Conservation (phyloP, 1,284 basidiomycete species). For the Porodaedalea pini region DNA sequence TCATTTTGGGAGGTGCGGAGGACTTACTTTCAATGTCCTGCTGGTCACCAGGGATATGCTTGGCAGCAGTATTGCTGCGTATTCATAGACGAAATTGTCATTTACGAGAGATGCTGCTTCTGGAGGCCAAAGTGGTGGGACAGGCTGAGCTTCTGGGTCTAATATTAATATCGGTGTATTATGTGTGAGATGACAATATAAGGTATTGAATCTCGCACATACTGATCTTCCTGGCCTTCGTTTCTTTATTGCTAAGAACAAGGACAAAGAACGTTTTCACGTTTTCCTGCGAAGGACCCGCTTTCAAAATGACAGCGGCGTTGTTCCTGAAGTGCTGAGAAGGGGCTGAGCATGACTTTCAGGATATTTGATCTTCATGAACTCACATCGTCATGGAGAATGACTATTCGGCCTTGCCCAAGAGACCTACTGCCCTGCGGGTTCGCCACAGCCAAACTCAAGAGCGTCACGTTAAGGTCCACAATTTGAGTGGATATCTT, state of each 20-base stretch:
- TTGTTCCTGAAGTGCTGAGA: constrained; percentile 77
- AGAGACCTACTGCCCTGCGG: constrained; percentile 71
- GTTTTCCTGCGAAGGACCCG: constrained; percentile 55
- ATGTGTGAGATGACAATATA: too few species aligned
- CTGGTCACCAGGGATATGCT: constrained; percentile 79
- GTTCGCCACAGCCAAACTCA: constrained; percentile 62
- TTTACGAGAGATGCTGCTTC: constrained; percentile 40
- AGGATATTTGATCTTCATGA: not conserved
- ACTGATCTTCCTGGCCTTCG: constrained; percentile 59
- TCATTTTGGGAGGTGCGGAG: constrained; percentile 6
- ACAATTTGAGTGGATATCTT: constrained; percentile 69
- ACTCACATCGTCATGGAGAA: constrained; percentile 80
- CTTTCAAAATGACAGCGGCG: constrained; percentile 75
- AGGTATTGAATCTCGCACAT: constrained; percentile 19
- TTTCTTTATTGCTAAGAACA: constrained; percentile 67
- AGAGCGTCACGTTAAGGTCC: constrained; percentile 61
- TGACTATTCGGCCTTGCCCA: constrained; percentile 72
- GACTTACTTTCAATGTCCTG: constrained; percentile 65
- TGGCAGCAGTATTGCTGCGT: constrained; percentile 63
- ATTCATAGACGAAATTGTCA: constrained; percentile 64
- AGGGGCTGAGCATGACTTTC: constrained; percentile 1
- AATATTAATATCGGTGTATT: too few species aligned
- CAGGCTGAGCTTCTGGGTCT: constrained; percentile 61
- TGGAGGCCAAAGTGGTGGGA: constrained; percentile 78
- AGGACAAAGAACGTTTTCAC: constrained; percentile 68